These are phyloP conservation scores for Carpinus fangiana DNA, from an alignment of 306 rosid genomes.

Conservation along the genomic window DNA sequence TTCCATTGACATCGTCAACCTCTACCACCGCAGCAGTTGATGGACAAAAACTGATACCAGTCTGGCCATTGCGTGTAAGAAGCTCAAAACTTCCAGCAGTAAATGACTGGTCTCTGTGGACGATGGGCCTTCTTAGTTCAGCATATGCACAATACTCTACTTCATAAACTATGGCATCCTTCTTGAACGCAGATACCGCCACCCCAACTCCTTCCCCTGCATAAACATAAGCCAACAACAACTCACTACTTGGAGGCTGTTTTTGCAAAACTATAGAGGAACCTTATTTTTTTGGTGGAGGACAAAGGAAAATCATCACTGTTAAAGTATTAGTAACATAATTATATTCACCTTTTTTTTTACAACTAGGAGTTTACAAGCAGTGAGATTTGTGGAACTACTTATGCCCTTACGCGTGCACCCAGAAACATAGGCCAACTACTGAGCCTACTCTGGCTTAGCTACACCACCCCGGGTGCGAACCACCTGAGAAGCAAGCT, in stretches of 20 bases:
- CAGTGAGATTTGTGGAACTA: neutral
- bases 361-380: neutral
- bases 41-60: constrained; percentile 40
- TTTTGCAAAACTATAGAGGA: neutral
- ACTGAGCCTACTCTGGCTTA: neutral
- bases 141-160: constrained; percentile 72
- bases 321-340: neutral
- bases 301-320: neutral
- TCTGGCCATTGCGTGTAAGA: constrained; percentile 33
- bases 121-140: constrained; percentile 67
- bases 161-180: constrained; percentile 46
- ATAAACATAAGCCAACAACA: constrained; percentile 15
- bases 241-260: neutral
- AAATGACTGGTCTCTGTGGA: constrained; percentile 33
- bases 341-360: neutral
- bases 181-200: constrained; percentile 51
- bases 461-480: constrained; percentile 1
- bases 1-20: constrained; percentile 2
- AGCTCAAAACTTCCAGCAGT: constrained; percentile 67
- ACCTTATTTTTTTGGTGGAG: neutral
- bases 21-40: neutral
- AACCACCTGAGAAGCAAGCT: constrained; percentile 7
- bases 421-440: neutral
- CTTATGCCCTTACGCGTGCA: neutral
- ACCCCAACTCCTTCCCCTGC: constrained; percentile 88